Evolutionary conservation across 306 rosid genomes (phyloP), one percentile per base, ranked within the genome.

Genomic region (Chamaecrista fasciculata): DNA sequence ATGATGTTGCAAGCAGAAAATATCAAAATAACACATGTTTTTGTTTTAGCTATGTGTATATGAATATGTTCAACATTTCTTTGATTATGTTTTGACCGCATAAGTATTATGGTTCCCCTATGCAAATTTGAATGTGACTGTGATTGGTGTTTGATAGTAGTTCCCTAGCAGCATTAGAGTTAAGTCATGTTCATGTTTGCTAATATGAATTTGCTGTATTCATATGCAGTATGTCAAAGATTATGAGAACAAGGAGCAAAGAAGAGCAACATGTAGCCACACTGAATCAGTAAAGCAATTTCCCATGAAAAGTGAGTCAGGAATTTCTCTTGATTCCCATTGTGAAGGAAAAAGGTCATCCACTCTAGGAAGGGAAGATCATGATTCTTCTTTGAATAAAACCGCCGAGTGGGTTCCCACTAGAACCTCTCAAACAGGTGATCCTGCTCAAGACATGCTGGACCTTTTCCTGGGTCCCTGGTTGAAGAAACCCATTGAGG

Each of bases 401-500:
- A 53, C 74, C 10, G 71, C 50, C 39, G 82, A 82, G 69, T 58
- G 72, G 78, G 64, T 10, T 49, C 51, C 18, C 57, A 43, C 62
- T 46, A 67, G 37, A 66, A 70, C 75, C 50, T 29, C 59, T 29
- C 75, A 66, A 71, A 71, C 80, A 19, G 86, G 72, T 66, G 80
- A 93, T 77, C 90, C 96, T 70, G 92, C 95, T 70, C 92, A 74
- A 67, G 92, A 87, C 63, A 90, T 93, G 96, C 73, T 90, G 70
- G 80, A 88, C 66, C 77, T 93, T 78, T 85, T 84, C 76, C 80
- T 93, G 74, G 98, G 96, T 69, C 89, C 93, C 29, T 80, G 83
- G 87, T 75, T 87, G 66, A 85, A 70, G 78, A 90, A 77, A 71
- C 79, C 88, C 42, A 9, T 68, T 14, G 71, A 76, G 77, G 79